phyloP scores from a whole-genome alignment of 495 filamentous ascomycete genomes.

The Entonaema liquescens region DNA sequence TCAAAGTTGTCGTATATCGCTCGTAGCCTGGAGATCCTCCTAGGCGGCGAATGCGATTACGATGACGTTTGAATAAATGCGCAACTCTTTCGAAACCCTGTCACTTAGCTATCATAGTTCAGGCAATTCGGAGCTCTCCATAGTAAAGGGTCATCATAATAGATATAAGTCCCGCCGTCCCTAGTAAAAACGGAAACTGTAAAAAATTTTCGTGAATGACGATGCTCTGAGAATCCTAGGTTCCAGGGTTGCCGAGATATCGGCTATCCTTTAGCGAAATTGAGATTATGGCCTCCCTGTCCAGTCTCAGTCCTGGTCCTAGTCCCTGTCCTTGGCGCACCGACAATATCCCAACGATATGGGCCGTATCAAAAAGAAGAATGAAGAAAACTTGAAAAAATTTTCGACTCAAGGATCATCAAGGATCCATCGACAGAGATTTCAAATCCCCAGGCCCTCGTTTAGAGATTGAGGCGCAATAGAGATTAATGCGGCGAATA shows the following conservation, averaged over 20 bases:
- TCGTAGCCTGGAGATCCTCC: slow-evolving; percentile 17
- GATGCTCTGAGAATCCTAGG: slow-evolving; percentile 40
- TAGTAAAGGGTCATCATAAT: slow-evolving; percentile 34
- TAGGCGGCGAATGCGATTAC: slow-evolving; percentile 42
- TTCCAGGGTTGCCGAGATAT: slow-evolving; percentile 38
- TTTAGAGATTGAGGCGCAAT: slow-evolving; percentile 36
- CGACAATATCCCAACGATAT: slow-evolving; percentile 37
- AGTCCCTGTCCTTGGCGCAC: slow-evolving; percentile 20
- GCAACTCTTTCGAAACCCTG: slow-evolving; percentile 28
- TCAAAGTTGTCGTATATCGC: slow-evolving; percentile 28
- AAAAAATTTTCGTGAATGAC: slow-evolving; percentile 34
- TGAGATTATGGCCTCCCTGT: slow-evolving; percentile 34
- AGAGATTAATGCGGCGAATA: slow-evolving; percentile 20
- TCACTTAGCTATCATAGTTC: slow-evolving; percentile 34
- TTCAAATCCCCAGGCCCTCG: slow-evolving; percentile 18
- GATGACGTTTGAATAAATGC: slow-evolving; percentile 21
- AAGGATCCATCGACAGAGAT: slow-evolving; percentile 30
- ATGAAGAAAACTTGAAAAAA: slow-evolving; percentile 28
- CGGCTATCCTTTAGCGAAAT: slow-evolving; percentile 46
- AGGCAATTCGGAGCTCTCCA: slow-evolving; percentile 32
- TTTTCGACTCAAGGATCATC: slow-evolving; percentile 31
- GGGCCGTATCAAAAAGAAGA: slow-evolving; percentile 36
- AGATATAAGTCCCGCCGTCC: slow-evolving; percentile 28
- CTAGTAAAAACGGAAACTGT: slow-evolving; percentile 22
- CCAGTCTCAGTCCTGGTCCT: slow-evolving; percentile 14